Evolutionary conservation across 225 moss, liverwort and hornwort species (phyloP), one percentile per base, ranked within the genome.

Genomic region (Polytrichum formosum): DNA sequence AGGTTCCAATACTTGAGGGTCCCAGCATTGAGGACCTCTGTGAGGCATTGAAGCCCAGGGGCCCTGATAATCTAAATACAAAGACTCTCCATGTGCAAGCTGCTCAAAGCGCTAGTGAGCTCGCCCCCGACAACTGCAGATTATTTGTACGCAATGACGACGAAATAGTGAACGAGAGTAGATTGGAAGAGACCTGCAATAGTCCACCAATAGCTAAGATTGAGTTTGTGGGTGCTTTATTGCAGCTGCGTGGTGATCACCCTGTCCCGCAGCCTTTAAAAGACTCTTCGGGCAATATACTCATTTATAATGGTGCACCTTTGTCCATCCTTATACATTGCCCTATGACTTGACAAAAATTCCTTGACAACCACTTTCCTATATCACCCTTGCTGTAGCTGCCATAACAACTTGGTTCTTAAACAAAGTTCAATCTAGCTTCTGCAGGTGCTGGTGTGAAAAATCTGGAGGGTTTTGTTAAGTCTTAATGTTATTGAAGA

Each of bases 301-400:
- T 98, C 20, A 73, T 92, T 62, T 98, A 79, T 76, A 98, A 98
- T 61, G 97, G 97, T 98, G 70, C 70, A 76, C 62, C 75, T 4
- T 7, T 61, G 53, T 28, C 29, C 67, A 33, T 28, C 10, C 72
- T n/a, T 54, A 17, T 74, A 26, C 26, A 63, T 28, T 63, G 28
- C 5, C 46, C 46, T 46, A 10, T 37, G 2, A 10, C 37, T 37
- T 37, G 13, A 37, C 37, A 37, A 37, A 37, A 37, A 10, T 37
- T 37, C 37, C 37, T 10, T 37, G 37, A 37, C 37, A 37, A 37
- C 37, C 37, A 37, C 37, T 37, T 37, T 37, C 37, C 37, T 37
- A 37, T 9, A 37, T 9, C 37, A 37, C 37, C 35, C 9, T 9
- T 37, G 37, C 37, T 37, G 37, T 37, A 37, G 9, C 37, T 2